Percentiles rank a stretch among this genome's conserved stretches.
Evolutionary conservation across 73 alveolate species (phyloP).

Genomic region (Paraurostyla sp.): DNA sequence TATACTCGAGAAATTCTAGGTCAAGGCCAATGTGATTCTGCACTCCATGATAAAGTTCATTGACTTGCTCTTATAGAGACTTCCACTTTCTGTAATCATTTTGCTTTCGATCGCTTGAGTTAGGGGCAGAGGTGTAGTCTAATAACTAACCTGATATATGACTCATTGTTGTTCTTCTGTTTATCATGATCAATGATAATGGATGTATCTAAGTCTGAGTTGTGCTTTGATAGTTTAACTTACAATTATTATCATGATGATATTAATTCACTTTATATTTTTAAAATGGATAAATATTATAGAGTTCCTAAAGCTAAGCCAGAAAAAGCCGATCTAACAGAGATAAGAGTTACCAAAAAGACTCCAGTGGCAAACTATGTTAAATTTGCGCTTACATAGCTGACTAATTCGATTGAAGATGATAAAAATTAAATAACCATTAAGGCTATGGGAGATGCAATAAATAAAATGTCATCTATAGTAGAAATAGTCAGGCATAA

Average conservation of each 20-base stretch:
- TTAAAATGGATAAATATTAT: conserved; percentile 5
- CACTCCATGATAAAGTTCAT: background rate
- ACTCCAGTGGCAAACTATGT: conserved; percentile 46
- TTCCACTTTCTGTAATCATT: background rate
- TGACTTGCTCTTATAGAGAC: background rate
- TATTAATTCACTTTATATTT: no score
- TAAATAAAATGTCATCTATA: background rate
- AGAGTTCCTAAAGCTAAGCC: background rate
- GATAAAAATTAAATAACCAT: background rate
- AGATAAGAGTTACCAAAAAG: background rate
- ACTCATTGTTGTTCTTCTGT: background rate
- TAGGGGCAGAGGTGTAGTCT: background rate
- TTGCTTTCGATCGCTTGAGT: background rate
- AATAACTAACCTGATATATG: background rate
- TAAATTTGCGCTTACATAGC: background rate
- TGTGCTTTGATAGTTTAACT: no score
- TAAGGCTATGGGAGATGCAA: conserved; percentile 22
- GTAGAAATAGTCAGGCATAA: conserved; percentile 23
- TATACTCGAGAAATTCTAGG: background rate
- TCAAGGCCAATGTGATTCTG: background rate
- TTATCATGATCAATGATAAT: background rate
- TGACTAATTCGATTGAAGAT: background rate
- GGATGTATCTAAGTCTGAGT: no score
- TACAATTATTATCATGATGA: no score
- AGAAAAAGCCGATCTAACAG: background rate